Percentiles rank a stretch among this genome's conserved stretches.
Evolutionary conservation across 768 basidiomycete genomes (phyloP).

Genomic region (Albatrellus ellisii): DNA sequence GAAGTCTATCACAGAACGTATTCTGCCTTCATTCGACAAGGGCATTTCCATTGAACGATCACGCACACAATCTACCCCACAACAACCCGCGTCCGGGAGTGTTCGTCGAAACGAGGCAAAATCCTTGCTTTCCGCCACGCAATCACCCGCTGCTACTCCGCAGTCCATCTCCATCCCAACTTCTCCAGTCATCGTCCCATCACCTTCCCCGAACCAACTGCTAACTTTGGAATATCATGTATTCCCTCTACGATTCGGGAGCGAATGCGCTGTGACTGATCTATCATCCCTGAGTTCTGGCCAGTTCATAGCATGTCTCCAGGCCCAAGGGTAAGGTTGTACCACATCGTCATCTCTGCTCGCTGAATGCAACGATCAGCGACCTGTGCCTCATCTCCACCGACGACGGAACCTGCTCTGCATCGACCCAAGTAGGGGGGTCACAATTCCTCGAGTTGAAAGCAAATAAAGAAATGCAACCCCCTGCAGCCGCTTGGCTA

Average conservation of each 20-base stretch:
- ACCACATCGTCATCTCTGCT: not conserved
- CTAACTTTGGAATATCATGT: slow-evolving; percentile 22
- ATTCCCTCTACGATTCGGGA: slow-evolving; percentile 32
- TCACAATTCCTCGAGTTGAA: slow-evolving; percentile 16
- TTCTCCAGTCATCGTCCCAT: slow-evolving; percentile 3
- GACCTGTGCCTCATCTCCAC: slow-evolving; percentile 39
- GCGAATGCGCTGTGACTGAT: slow-evolving; percentile 28
- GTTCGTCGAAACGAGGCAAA: slow-evolving; percentile 22
- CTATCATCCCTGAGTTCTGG: slow-evolving; percentile 32
- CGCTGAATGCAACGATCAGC: slow-evolving; percentile 22
- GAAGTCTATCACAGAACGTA: slow-evolving; percentile 21
- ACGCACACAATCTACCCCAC: slow-evolving; percentile 1
- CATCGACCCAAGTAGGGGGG: slow-evolving; percentile 21
- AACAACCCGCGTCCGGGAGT: slow-evolving; percentile 14
- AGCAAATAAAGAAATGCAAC: slow-evolving; percentile 22
- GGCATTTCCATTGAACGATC: slow-evolving; percentile 16
- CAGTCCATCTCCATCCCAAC: slow-evolving; percentile 4
- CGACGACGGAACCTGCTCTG: slow-evolving; percentile 34
- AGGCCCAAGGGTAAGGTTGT: slow-evolving; percentile 46
- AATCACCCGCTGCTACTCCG: slow-evolving; percentile 8
- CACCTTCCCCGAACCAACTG: slow-evolving; percentile 10
- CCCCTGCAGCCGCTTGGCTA: slow-evolving; percentile 17
- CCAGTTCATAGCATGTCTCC: slow-evolving; percentile 37
- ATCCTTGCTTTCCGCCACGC: slow-evolving; percentile 33
- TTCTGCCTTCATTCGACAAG: slow-evolving; percentile 21